Evolutionary conservation across 1,284 basidiomycete genomes (phyloP).

Genomic region (Inonotus obliquus): DNA sequence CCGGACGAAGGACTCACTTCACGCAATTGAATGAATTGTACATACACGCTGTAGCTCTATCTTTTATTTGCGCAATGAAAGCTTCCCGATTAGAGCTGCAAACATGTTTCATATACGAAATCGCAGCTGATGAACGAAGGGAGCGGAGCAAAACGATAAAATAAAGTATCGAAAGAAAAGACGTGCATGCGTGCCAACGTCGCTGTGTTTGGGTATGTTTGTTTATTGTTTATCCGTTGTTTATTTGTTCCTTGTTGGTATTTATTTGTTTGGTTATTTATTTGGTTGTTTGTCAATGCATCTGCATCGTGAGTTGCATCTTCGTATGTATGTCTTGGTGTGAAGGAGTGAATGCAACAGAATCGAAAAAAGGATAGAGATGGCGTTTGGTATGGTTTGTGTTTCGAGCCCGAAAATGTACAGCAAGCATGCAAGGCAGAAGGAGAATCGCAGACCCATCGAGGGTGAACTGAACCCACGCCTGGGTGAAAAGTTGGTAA

Average conservation of each 20-base stretch:
- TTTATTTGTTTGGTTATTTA: no score
- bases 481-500: background rate
- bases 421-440: background rate
- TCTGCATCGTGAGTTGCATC: no score
- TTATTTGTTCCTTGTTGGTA: no score
- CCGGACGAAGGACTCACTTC: no score
- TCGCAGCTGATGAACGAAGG: background rate
- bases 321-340: background rate
- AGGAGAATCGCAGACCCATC: background rate
- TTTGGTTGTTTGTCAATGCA: no score
- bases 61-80: background rate
- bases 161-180: background rate
- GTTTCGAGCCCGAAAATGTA: background rate
- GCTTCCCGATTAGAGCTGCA: background rate
- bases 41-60: no score
- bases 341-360: background rate
- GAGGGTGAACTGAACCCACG: background rate
- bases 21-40: no score
- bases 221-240: no score
- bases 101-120: no score
- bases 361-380: background rate
- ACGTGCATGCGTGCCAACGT: constrained; percentile 7
- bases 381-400: background rate
- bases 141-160: background rate
- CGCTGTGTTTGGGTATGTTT: background rate